phyloP scores from a whole-genome alignment of 805 yeast species.

The Spathaspora sp. region DNA sequence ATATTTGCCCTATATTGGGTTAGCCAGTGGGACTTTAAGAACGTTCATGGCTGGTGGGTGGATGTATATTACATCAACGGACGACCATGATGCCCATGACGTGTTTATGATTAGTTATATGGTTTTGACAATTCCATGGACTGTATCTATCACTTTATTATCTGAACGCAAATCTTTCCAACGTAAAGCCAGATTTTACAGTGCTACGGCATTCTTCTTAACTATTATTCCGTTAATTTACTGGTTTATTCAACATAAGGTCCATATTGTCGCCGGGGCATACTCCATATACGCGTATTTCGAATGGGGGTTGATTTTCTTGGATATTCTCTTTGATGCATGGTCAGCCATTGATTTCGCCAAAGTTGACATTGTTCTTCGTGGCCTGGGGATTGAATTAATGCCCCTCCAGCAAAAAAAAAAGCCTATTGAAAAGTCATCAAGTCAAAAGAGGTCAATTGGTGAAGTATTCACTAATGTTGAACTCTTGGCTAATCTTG shows the following conservation, averaged over 20 bases:
- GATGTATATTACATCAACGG: slow-evolving; percentile 96
- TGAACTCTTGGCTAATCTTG: slow-evolving; percentile 41
- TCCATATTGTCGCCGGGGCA: slow-evolving; percentile 85
- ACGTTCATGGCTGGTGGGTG: slow-evolving; percentile 98
- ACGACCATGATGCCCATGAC: slow-evolving; percentile 95
- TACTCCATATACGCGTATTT: slow-evolving; percentile 91
- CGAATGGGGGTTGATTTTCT: slow-evolving; percentile 85
- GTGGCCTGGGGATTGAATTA: slow-evolving; percentile 21
- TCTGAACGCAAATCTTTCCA: slow-evolving; percentile 43
- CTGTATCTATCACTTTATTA: slow-evolving; percentile 52
- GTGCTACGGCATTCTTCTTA: slow-evolving; percentile 64
- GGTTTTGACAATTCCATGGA: slow-evolving; percentile 90
- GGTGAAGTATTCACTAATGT: slow-evolving; percentile 25
- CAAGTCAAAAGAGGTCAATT: neutral
- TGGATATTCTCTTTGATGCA: slow-evolving; percentile 84
- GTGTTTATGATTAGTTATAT: slow-evolving; percentile 92
- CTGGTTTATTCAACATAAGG: slow-evolving; percentile 90
- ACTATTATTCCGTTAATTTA: slow-evolving; percentile 78
- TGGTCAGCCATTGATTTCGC: slow-evolving; percentile 71
- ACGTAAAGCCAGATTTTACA: slow-evolving; percentile 49
- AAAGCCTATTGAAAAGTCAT: slow-evolving; percentile 1
- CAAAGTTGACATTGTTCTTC: slow-evolving; percentile 49
- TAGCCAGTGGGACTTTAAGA: slow-evolving; percentile 73
- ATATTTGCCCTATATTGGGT: slow-evolving; percentile 35
- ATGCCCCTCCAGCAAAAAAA: slow-evolving; percentile 10